A percentile compares a stretch with the other conserved stretches of the same genome.
These are phyloP conservation scores for Phytophthora pistaciae DNA, from an alignment of 352 stramenopile species.

Conservation along the genomic window DNA sequence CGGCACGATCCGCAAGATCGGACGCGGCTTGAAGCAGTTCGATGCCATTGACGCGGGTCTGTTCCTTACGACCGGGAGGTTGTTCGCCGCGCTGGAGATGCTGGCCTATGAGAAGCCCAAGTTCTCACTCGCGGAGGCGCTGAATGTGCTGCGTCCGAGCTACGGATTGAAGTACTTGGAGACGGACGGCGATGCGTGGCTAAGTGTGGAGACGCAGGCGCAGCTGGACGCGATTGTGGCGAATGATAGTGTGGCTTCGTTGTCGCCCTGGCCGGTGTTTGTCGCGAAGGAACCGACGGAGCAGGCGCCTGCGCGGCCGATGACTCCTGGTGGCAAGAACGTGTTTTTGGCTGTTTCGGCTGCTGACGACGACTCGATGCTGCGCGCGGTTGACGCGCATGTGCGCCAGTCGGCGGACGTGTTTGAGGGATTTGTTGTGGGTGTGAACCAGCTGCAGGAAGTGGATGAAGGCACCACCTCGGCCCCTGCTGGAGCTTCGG, in stretches of 20 bases:
- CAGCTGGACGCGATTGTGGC: slow-evolving; percentile 68
- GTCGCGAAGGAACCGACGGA: slow-evolving; percentile 68
- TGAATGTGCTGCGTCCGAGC: slow-evolving; percentile 82
- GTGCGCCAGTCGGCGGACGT: slow-evolving; percentile 52
- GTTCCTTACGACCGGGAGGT: slow-evolving; percentile 71
- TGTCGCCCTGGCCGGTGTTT: slow-evolving; percentile 84
- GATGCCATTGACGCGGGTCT: slow-evolving; percentile 83
- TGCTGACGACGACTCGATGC: slow-evolving; percentile 77
- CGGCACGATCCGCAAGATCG: slow-evolving; percentile 72
- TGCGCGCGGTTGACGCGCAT: slow-evolving; percentile 72
- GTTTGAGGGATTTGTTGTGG: slow-evolving; percentile 88
- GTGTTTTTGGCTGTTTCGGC: slow-evolving; percentile 83
- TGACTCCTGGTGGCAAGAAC: slow-evolving; percentile 59
- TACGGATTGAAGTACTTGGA: slow-evolving; percentile 83
- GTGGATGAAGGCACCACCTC: slow-evolving; percentile 12
- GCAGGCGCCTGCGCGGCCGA: slow-evolving; percentile 12
- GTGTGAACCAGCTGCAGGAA: slow-evolving; percentile 79
- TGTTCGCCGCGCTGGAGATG: slow-evolving; percentile 88
- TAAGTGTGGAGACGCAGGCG: slow-evolving; percentile 84
- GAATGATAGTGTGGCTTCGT: slow-evolving; percentile 61
- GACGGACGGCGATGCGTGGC: slow-evolving; percentile 68
- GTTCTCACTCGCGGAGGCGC: slow-evolving; percentile 85
- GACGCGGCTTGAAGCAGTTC: slow-evolving; percentile 72
- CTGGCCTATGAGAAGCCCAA: slow-evolving; percentile 86
- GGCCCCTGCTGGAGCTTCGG: slow-evolving; percentile 10